Conservation (phyloP, 495 filamentous ascomycete genomes). For the Penicillium coprophilum region DNA sequence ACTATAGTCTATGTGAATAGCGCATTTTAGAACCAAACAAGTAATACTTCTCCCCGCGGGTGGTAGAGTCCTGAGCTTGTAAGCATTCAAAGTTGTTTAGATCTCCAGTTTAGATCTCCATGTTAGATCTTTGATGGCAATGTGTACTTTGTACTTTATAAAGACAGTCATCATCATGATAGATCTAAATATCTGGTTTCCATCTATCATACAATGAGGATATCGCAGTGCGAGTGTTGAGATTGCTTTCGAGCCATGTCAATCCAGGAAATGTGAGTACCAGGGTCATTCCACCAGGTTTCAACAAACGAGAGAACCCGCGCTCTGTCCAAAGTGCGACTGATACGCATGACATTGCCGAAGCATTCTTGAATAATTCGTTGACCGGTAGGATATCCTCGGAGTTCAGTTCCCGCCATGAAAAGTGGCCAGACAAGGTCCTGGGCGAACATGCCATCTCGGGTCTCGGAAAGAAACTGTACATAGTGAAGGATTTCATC, state of each 20-base stretch:
- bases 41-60: too few relatives aligned
- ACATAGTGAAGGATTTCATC: constrained; percentile 24
- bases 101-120: too few relatives aligned
- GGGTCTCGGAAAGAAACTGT: constrained; percentile 17
- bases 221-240: background rate
- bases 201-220: constrained; percentile 13
- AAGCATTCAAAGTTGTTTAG: too few relatives aligned
- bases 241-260: constrained; percentile 12
- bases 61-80: too few relatives aligned
- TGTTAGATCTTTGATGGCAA: too few relatives aligned
- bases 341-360: constrained; percentile 19
- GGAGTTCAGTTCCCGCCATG: constrained; percentile 27
- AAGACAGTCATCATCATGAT: background rate
- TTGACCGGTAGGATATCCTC: constrained; percentile 10
- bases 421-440: constrained; percentile 33
- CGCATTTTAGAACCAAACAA: too few relatives aligned
- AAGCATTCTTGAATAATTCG: constrained; percentile 11
- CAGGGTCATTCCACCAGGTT: constrained; percentile 14
- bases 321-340: constrained; percentile 18
- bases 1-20: too few relatives aligned
- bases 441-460: constrained; percentile 22
- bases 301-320: constrained; percentile 20
- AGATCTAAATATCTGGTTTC: background rate
- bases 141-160: too few relatives aligned
- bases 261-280: constrained; percentile 16